Percentiles rank a stretch among this genome's conserved stretches.
phyloP scores from a whole-genome alignment of 148 eudicot species.

The Polygonum aviculare region DNA sequence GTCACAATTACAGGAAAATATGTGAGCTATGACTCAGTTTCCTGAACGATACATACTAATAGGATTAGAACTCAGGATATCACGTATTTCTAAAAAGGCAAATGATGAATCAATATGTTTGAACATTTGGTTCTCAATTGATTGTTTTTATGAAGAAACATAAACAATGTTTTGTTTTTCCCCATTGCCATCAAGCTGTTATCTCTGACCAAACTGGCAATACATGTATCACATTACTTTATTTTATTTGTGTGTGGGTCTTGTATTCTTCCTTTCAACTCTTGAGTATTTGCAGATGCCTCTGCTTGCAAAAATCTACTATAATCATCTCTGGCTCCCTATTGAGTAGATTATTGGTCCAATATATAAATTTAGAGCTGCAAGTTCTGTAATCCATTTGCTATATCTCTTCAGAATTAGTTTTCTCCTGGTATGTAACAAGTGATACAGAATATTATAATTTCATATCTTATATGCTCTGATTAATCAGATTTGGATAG shows the following conservation, averaged over 20 bases:
- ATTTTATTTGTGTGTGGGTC: background rate
- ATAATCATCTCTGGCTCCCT: background rate
- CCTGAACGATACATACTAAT: background rate
- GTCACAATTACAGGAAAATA: background rate
- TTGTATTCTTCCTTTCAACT: background rate
- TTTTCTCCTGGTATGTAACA: background rate
- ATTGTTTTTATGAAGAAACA: background rate
- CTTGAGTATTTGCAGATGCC: background rate
- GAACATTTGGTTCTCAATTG: background rate
- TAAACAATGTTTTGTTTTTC: background rate
- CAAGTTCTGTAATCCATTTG: background rate
- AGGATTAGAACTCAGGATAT: background rate
- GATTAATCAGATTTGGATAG: constrained; percentile 27
- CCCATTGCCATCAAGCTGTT: background rate
- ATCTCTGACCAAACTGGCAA: background rate
- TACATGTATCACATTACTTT: background rate
- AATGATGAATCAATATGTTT: background rate
- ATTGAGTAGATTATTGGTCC: background rate
- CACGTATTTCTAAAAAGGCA: background rate
- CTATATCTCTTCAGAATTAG: background rate
- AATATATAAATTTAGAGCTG: background rate
- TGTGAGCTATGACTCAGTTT: background rate
- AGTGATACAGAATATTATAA: background rate
- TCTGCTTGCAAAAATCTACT: background rate
- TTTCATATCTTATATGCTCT: background rate